A percentile compares a stretch with the other conserved stretches of the same genome.
Evolutionary conservation across 176 grass and related monocot genomes (phyloP).

Genomic region (Triticum urartu): DNA sequence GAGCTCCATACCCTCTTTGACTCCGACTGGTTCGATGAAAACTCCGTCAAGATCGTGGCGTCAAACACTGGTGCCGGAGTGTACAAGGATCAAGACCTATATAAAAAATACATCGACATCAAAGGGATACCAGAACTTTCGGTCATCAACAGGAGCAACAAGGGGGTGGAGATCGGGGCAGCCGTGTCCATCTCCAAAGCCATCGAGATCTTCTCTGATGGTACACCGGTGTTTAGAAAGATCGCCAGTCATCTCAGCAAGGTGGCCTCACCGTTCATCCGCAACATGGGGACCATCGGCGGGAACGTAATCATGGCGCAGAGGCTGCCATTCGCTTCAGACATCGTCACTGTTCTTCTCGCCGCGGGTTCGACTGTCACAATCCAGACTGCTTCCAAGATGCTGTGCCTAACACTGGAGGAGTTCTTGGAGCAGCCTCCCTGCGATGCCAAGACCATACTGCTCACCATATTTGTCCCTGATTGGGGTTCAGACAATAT

Average conservation of each 20-base stretch:
- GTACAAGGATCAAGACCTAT: conserved; percentile 60
- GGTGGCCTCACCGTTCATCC: conserved; percentile 62
- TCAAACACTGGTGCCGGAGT: conserved; percentile 80
- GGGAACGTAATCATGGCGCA: conserved; percentile 90
- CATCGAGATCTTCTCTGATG: conserved; percentile 62
- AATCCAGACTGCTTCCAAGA: conserved; percentile 54
- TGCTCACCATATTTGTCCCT: conserved; percentile 68
- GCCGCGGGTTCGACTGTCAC: conserved; percentile 49
- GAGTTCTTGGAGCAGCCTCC: conserved; percentile 80
- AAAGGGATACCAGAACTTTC: conserved; percentile 62
- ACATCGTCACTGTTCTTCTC: conserved; percentile 77
- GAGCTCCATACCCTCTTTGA: conserved; percentile 55
- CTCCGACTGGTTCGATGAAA: conserved; percentile 35
- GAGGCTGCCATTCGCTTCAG: conserved; percentile 56
- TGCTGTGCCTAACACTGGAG: conserved; percentile 46
- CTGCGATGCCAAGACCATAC: conserved; percentile 51
- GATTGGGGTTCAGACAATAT: conserved; percentile 48
- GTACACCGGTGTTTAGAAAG: conserved; percentile 49
- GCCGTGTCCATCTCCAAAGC: conserved; percentile 65
- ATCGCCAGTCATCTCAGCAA: conserved; percentile 72
- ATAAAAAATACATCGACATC: conserved; percentile 67
- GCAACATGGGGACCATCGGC: conserved; percentile 82
- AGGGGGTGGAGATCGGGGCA: conserved; percentile 68
- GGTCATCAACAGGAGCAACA: conserved; percentile 34
- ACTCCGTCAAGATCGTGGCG: conserved; percentile 62